Evolutionary conservation across 306 rosid species (phyloP).

Genomic region (Biancaea sappan): DNA sequence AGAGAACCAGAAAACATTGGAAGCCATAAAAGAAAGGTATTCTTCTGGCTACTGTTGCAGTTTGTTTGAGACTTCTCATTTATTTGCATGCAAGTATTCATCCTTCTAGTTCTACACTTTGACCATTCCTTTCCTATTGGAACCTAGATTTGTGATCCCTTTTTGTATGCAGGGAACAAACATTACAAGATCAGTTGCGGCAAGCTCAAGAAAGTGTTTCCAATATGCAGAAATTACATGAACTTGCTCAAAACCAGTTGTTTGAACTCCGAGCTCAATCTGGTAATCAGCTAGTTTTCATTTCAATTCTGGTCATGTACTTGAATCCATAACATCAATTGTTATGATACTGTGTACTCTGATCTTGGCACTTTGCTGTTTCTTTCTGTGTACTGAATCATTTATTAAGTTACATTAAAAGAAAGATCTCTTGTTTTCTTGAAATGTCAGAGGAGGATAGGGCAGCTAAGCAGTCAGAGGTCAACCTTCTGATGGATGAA

Average conservation of each 20-base stretch:
- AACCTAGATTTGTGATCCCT: constrained; percentile 24
- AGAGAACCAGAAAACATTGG: constrained; percentile 92
- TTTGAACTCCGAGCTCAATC: constrained; percentile 96
- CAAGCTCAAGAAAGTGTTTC: constrained; percentile 95
- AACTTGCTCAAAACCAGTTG: constrained; percentile 93
- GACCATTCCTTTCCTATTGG: constrained; percentile 1
- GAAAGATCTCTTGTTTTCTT: constrained; percentile 18
- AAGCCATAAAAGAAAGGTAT: constrained; percentile 90
- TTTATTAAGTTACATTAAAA: neutral
- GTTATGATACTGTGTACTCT: constrained; percentile 20
- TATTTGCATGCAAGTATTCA: neutral
- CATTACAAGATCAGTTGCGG: constrained; percentile 86
- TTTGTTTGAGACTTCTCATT: constrained; percentile 6
- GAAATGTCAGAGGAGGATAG: constrained; percentile 70
- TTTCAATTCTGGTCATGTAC: constrained; percentile 27
- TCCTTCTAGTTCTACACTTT: constrained; percentile 17
- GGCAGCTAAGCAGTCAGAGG: constrained; percentile 94
- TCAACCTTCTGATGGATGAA: constrained; percentile 68
- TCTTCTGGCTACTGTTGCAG: constrained; percentile 28
- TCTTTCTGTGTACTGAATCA: constrained; percentile 20
- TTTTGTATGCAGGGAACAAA: constrained; percentile 72
- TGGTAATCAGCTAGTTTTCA: constrained; percentile 52
- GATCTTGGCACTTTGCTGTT: constrained; percentile 18
- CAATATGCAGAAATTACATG: constrained; percentile 92
- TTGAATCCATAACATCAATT: constrained; percentile 28